phyloP scores from a whole-genome alignment of 306 rosid genomes.

The Herpetospermum pedunculosum region DNA sequence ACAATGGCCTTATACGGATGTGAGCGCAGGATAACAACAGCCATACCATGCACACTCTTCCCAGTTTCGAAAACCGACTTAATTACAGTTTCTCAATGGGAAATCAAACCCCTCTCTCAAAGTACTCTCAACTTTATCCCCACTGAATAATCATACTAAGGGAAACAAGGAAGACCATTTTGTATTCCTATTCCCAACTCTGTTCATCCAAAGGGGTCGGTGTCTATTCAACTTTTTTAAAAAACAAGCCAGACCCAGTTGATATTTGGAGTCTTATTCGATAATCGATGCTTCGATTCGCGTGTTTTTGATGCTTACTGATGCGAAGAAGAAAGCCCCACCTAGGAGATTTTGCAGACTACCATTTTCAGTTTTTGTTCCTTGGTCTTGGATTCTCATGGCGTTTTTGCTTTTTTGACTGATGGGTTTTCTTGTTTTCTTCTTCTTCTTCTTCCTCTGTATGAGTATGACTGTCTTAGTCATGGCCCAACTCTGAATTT shows the following conservation, averaged over 20 bases:
- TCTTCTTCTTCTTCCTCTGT: conserved; percentile 9
- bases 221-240: conserved; percentile 33
- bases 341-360: conserved; percentile 25
- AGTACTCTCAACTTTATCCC: no score
- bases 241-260: conserved; percentile 35
- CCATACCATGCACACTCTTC: conserved; percentile 56
- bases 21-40: conserved; percentile 50
- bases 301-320: conserved; percentile 65
- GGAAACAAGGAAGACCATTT: no score
- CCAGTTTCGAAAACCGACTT: conserved; percentile 14
- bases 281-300: conserved; percentile 57
- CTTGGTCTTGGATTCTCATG: conserved; percentile 23
- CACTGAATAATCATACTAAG: no score
- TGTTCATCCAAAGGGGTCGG: conserved; percentile 81
- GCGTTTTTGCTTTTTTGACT: conserved; percentile 26
- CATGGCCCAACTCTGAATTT: conserved; percentile 15
- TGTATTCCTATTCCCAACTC: no score
- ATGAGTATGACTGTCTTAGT: conserved; percentile 8
- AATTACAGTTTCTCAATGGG: conserved; percentile 13
- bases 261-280: conserved; percentile 11
- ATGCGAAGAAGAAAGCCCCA: conserved; percentile 29
- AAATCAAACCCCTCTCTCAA: no score
- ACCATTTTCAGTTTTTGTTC: conserved; percentile 62
- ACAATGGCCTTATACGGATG: conserved; percentile 30
- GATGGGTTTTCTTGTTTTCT: conserved; percentile 16